Conservation (phyloP, 2,329 filamentous ascomycete species). For the Penicillium sp. region DNA sequence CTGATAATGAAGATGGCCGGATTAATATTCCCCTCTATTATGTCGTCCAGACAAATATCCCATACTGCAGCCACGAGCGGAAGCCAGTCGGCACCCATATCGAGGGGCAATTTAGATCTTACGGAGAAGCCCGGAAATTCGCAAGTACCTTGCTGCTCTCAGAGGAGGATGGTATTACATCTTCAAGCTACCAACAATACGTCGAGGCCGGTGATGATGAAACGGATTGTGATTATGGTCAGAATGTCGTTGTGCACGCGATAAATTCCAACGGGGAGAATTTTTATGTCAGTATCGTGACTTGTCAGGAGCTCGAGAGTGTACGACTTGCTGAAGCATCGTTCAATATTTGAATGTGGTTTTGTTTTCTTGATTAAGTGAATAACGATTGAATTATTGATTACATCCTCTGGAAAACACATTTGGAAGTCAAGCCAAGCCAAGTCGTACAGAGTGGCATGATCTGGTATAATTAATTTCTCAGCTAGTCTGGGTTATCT, state of each 20-base stretch:
- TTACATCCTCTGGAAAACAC: too few species aligned
- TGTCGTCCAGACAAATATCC: conserved; percentile 8
- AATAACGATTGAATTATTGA: not conserved
- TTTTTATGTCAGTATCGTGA: conserved; percentile 9
- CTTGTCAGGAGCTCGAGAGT: conserved; percentile 8
- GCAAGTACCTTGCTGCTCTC: conserved; percentile 2
- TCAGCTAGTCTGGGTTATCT: not conserved
- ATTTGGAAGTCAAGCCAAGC: too few species aligned
- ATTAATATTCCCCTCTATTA: conserved; percentile 3
- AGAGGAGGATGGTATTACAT: not conserved
- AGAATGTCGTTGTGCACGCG: conserved; percentile 12
- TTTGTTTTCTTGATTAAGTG: too few species aligned
- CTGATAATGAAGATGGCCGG: not conserved
- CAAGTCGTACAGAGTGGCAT: not conserved
- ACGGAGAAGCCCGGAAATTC: not conserved
- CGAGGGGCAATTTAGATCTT: conserved; percentile 2
- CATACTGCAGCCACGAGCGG: conserved; percentile 7
- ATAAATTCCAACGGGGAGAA: conserved; percentile 1
- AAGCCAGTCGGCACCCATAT: conserved; percentile 6
- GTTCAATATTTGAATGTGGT: not conserved
- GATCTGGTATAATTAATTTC: not conserved
- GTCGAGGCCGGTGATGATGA: not conserved
- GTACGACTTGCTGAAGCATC: conserved; percentile 11
- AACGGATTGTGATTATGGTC: conserved; percentile 2
- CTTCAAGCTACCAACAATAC: conserved; percentile 6